These are phyloP conservation scores for Camelina hispida DNA, from an alignment of 345 rosid genomes.

Conservation along the genomic window DNA sequence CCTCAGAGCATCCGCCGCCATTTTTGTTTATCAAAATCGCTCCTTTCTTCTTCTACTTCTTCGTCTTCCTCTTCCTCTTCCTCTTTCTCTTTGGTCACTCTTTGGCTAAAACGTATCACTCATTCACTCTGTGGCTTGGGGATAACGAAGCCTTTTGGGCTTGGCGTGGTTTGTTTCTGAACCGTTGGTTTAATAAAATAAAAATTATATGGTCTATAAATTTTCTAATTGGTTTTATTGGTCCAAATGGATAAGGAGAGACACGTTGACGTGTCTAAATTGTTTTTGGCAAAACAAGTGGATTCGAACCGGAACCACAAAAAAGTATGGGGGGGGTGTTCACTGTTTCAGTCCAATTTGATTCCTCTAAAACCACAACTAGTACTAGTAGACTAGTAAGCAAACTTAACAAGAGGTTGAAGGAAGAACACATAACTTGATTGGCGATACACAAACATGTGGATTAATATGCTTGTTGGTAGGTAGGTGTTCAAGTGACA, in stretches of 20 bases:
- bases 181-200: conserved; percentile 20
- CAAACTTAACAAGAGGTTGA: not conserved
- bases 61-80: conserved; percentile 5
- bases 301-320: too few relatives aligned
- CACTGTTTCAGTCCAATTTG: too few relatives aligned
- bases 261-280: conserved; percentile 16
- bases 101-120: conserved; percentile 21
- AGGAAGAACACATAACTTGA: not conserved
- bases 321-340: too few relatives aligned
- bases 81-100: conserved; percentile 14
- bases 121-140: conserved; percentile 27
- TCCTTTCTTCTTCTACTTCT: not conserved
- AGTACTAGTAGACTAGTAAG: not conserved
- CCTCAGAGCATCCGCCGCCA: conserved; percentile 80
- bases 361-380: not conserved
- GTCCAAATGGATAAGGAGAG: conserved; percentile 40
- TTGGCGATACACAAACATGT: not conserved
- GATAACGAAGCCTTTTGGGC: conserved; percentile 45
- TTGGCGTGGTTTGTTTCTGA: conserved; percentile 37
- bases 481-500: not conserved
- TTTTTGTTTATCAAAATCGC: conserved; percentile 46
- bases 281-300: not conserved
- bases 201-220: conserved; percentile 31
- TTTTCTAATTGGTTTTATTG: conserved; percentile 4
- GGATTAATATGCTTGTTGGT: not conserved